phyloP scores from a whole-genome alignment of 2,329 filamentous ascomycete species.

The Fusarium guadeloupense region DNA sequence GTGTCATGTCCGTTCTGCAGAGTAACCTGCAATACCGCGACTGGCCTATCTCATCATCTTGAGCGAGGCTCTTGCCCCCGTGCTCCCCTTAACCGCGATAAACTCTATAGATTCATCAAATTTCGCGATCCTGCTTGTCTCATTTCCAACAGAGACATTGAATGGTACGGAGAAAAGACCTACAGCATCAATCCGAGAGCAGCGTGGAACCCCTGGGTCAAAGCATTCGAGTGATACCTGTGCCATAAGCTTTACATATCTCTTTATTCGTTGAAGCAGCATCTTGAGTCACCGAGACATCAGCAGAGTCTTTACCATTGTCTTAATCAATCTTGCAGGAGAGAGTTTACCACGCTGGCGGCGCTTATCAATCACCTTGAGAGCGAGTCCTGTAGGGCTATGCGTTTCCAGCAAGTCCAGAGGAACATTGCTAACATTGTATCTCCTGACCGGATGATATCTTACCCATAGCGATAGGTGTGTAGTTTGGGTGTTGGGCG shows the following conservation, averaged over 20 bases:
- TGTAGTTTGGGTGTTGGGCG: not conserved
- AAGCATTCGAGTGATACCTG: constrained; percentile 47
- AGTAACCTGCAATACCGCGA: constrained; percentile 56
- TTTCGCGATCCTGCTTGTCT: constrained; percentile 56
- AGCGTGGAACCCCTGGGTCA: constrained; percentile 55
- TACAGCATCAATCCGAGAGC: constrained; percentile 50
- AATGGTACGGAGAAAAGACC: constrained; percentile 50
- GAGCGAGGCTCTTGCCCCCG: constrained; percentile 63
- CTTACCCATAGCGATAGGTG: not conserved
- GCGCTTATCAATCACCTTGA: constrained; percentile 55
- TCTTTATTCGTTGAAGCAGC: constrained; percentile 54
- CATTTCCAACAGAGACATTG: constrained; percentile 62
- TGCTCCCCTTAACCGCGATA: constrained; percentile 58
- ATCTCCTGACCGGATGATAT: constrained; percentile 17
- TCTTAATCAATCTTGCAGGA: constrained; percentile 46
- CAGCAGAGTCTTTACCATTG: constrained; percentile 54
- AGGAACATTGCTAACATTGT: constrained; percentile 38
- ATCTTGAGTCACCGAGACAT: constrained; percentile 61
- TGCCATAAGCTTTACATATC: constrained; percentile 57
- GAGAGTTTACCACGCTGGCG: constrained; percentile 53
- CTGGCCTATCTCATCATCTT: constrained; percentile 64
- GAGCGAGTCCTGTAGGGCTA: constrained; percentile 53
- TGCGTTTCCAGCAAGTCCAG: constrained; percentile 52
- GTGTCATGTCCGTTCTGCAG: constrained; percentile 65
- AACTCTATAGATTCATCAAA: constrained; percentile 58